phyloP scores from a whole-genome alignment of 129 eudicot species.

The Mikania micrantha region DNA sequence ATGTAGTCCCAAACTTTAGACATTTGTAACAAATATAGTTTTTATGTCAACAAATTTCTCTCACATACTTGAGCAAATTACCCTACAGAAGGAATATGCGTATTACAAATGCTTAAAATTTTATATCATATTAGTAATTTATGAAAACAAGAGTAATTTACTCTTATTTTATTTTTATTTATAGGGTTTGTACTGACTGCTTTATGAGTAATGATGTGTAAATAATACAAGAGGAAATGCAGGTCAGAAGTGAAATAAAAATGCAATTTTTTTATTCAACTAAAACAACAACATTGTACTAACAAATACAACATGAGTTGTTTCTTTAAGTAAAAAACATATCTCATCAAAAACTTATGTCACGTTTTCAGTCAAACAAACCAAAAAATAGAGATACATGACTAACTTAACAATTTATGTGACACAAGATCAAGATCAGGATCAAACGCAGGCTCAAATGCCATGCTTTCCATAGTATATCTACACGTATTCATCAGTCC shows the following conservation, averaged over 20 bases:
- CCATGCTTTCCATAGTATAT: slow-evolving; percentile 20
- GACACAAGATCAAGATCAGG: no score
- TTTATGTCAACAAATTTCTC: no score
- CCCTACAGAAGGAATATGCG: no score
- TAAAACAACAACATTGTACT: slow-evolving; percentile 9
- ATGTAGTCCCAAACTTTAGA: no score
- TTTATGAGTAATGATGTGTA: not conserved
- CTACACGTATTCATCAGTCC: slow-evolving; percentile 6
- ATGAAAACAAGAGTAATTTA: no score
- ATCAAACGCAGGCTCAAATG: slow-evolving; percentile 25
- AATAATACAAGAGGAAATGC: not conserved
- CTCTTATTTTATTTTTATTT: no score
- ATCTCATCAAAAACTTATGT: slow-evolving; percentile 36
- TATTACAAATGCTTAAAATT: no score
- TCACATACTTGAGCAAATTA: no score
- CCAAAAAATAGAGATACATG: slow-evolving; percentile 23
- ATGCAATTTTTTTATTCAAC: slow-evolving; percentile 8
- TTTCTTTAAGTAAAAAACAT: slow-evolving; percentile 27
- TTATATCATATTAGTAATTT: no score
- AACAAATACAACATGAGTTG: slow-evolving; percentile 21
- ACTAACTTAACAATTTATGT: slow-evolving; percentile 16
- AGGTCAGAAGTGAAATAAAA: not conserved
- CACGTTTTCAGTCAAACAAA: slow-evolving; percentile 25
- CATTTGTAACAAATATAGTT: no score
- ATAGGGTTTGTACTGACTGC: no score